Conservation (phyloP, 202 grass and related monocot genomes). For the Musa balbisiana region DNA sequence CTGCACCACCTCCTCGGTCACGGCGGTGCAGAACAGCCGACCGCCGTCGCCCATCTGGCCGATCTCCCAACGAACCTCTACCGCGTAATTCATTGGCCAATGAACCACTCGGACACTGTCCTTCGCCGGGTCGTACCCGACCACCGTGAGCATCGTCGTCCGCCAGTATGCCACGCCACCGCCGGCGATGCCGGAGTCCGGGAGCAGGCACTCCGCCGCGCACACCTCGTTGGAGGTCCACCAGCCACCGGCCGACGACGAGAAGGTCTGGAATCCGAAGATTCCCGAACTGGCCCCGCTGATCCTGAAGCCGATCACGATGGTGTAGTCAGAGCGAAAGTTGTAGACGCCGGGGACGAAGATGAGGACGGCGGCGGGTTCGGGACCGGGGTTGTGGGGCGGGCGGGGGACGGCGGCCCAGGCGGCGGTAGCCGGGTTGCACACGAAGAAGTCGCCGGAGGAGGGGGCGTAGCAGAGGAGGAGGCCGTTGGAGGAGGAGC, state of each 20-base stretch:
- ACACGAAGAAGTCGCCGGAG: neutral
- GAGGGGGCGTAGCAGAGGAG: neutral
- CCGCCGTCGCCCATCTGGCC: conserved; percentile 17
- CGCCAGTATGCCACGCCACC: conserved; percentile 40
- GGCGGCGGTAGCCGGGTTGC: neutral
- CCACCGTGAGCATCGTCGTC: conserved; percentile 40
- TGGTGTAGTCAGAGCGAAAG: conserved; percentile 1
- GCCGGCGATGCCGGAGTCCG: conserved; percentile 29
- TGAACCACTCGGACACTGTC: neutral
- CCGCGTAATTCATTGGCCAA: conserved; percentile 8
- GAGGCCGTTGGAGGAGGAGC: conserved; percentile 5
- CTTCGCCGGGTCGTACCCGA: conserved; percentile 28
- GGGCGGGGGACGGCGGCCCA: neutral
- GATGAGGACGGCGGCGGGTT: conserved; percentile 1
- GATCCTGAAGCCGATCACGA: conserved; percentile 37
- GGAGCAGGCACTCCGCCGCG: conserved; percentile 31
- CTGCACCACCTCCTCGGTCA: neutral
- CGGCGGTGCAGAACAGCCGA: conserved; percentile 29
- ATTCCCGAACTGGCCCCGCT: neutral
- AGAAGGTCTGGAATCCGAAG: conserved; percentile 50
- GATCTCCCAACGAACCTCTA: conserved; percentile 31
- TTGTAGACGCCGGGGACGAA: neutral
- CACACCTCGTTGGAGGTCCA: conserved; percentile 18
- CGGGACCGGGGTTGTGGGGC: too few relatives aligned
- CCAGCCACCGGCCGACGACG: conserved; percentile 26